Evolutionary conservation across 208 protist species (phyloP).

Genomic region (Leishmania mexicana): DNA sequence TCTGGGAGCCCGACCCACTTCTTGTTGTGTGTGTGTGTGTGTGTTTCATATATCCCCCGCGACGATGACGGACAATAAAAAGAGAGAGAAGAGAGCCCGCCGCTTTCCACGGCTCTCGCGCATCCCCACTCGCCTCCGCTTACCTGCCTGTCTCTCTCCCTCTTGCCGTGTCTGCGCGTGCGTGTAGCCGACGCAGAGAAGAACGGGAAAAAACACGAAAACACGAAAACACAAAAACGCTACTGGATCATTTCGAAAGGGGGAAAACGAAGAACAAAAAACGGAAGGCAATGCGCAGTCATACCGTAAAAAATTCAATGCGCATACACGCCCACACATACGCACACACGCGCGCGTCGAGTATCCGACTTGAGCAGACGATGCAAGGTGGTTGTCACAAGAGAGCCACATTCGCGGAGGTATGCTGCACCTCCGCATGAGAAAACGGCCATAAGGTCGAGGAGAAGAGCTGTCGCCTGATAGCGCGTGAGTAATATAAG

Average conservation of each 20-base stretch:
- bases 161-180: too few relatives aligned
- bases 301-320: not conserved
- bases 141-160: too few relatives aligned
- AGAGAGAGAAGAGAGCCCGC: too few relatives aligned
- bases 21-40: too few relatives aligned
- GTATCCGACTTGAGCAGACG: not conserved
- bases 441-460: not conserved
- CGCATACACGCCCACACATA: not conserved
- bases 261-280: not conserved
- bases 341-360: not conserved
- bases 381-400: not conserved
- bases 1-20: too few relatives aligned
- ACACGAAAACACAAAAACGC: not conserved
- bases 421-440: not conserved
- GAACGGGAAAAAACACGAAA: not conserved
- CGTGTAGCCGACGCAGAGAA: too few relatives aligned
- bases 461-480: not conserved
- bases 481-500: not conserved
- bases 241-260: too few relatives aligned
- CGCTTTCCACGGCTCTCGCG: too few relatives aligned
- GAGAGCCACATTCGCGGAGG: not conserved
- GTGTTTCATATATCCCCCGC: too few relatives aligned
- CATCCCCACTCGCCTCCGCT: too few relatives aligned
- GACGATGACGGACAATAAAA: too few relatives aligned
- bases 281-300: not conserved